These are phyloP conservation scores for Lophium mytilinum DNA, from an alignment of 495 filamentous ascomycete species.

Conservation along the genomic window DNA sequence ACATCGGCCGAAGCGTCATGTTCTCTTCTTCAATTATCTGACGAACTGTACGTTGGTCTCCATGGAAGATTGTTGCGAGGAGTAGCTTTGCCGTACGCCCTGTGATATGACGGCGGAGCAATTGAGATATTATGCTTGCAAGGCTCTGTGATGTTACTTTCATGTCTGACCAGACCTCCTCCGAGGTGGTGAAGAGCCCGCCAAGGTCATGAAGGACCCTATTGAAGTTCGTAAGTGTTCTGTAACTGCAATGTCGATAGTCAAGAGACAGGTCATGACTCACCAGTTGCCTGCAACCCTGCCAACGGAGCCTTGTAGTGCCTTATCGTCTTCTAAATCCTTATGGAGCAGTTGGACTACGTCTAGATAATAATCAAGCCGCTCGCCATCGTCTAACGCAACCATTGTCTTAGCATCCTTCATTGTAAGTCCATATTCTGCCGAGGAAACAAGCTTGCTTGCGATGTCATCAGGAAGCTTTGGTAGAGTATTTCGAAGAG, in stretches of 20 bases:
- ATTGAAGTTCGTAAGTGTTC: slow-evolving; percentile 24
- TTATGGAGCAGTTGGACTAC: slow-evolving; percentile 41
- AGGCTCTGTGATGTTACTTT: slow-evolving; percentile 54
- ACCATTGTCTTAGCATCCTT: slow-evolving; percentile 85
- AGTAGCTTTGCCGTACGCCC: slow-evolving; percentile 60
- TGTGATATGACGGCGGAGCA: slow-evolving; percentile 62
- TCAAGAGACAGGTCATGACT: slow-evolving; percentile 2
- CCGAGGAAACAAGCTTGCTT: slow-evolving; percentile 42
- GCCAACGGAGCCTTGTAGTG: not conserved
- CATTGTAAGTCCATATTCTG: slow-evolving; percentile 54
- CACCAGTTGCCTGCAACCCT: slow-evolving; percentile 26
- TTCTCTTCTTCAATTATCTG: slow-evolving; percentile 57
- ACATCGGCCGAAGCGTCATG: slow-evolving; percentile 57
- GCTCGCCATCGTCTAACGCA: slow-evolving; percentile 66
- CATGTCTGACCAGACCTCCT: slow-evolving; percentile 45
- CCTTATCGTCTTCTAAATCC: slow-evolving; percentile 21
- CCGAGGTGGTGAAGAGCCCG: slow-evolving; percentile 53
- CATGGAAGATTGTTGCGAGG: slow-evolving; percentile 51
- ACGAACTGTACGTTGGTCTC: slow-evolving; percentile 40
- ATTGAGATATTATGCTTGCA: slow-evolving; percentile 55
- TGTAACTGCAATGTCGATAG: not conserved
- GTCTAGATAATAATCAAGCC: slow-evolving; percentile 75
- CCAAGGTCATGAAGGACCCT: slow-evolving; percentile 86
- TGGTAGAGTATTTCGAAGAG: slow-evolving; percentile 54
- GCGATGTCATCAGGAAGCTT: slow-evolving; percentile 62